Evolutionary conservation across 345 rosid species (phyloP), one percentile per base, ranked within the genome.

Genomic region (Boechera stricta): DNA sequence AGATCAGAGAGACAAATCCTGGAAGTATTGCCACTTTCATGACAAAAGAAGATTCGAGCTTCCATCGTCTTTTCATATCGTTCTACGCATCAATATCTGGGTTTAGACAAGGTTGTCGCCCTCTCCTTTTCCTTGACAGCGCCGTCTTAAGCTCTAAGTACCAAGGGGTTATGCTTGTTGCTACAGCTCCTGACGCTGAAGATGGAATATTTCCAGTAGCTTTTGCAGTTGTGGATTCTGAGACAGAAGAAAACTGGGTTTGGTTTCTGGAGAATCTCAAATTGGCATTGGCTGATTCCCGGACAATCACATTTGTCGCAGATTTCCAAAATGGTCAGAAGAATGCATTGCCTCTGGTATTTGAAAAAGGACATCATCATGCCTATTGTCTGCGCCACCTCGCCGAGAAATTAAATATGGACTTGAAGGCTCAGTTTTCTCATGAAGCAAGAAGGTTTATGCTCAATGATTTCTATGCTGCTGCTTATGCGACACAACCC

Each of bases 381-480:
- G 76, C 91, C 76, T 91, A 90, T 76, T 94, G 96, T 71, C 49
- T 94, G 47, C 92, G 89, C 13, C 90, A 75, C 80, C 94, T 94
- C 16, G 89, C 94, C 12, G 96, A 91, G 81, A 87, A 90, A 68
- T 88, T 91, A 29, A 85, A 84, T 66, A 72, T 68, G 72, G 94
- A 94, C 80, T 78, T 94, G 63, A 87, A 85, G 82, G 96, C 89
- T 70, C 89, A 88, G 81, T 89, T 90, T 81, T 91, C 97, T 76
- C 96, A 94, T 75, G 98, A 94, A 76, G 98, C 94, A 18, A 90
- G 92, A 69, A 82, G 91, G 15, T 90, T 91, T 81, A 76, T 94
- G 89, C 78, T 94, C 39, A 85, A 77, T 39, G 97, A 91, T 75
- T 85, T 94, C 18, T 90, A 91, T 32, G 77, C 94, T 48, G 97